Evolutionary conservation across 2,329 filamentous ascomycete species (phyloP).

Genomic region (Aspergillus luchuensis): DNA sequence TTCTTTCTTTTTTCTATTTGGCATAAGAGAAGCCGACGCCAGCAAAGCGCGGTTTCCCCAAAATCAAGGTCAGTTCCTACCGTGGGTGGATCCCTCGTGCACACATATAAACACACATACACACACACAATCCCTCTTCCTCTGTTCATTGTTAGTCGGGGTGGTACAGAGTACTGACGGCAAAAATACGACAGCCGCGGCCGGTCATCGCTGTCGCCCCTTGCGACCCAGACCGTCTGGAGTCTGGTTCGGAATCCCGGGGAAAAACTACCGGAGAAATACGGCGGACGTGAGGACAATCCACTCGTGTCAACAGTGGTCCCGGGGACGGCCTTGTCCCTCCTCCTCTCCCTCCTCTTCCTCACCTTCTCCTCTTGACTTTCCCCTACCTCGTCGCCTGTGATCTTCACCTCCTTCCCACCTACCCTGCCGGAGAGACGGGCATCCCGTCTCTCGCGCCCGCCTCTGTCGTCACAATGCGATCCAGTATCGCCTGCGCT

Average conservation of each 20-base stretch:
- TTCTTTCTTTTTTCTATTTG: too few species aligned
- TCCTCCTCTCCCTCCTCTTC: conserved; percentile 4
- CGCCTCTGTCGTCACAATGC: conserved; percentile 50
- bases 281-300: conserved; percentile 19
- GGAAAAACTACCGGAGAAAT: conserved; percentile 28
- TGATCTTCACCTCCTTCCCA: neutral
- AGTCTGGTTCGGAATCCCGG: conserved; percentile 23
- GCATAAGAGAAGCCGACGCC: neutral
- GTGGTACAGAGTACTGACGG: conserved; percentile 5
- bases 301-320: conserved; percentile 19
- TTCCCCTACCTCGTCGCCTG: neutral
- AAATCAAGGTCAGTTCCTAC: neutral
- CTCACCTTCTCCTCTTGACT: neutral
- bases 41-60: neutral
- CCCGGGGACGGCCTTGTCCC: conserved; percentile 18
- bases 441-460: conserved; percentile 19
- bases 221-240: conserved; percentile 13
- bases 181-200: conserved; percentile 5
- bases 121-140: neutral
- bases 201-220: conserved; percentile 9
- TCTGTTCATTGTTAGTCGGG: neutral
- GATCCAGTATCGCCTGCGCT: conserved; percentile 77
- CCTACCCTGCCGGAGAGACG: conserved; percentile 18
- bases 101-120: neutral
- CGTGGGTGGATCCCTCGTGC: neutral